Conservation (phyloP, 768 basidiomycete species). For the Agrocybe praecox region DNA sequence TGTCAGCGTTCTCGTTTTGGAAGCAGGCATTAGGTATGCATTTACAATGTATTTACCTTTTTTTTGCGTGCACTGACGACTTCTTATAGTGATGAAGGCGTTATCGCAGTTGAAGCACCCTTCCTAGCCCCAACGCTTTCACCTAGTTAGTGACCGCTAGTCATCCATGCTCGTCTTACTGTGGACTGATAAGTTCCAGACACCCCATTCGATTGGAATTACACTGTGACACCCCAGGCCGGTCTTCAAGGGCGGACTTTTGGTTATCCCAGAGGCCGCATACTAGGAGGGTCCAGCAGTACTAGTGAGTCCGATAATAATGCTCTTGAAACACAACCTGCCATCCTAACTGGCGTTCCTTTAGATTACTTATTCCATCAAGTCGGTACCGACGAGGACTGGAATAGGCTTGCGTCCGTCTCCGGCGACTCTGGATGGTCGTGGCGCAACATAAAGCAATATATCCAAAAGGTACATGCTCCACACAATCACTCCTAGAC, state of each 20-base stretch:
- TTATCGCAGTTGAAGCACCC: conserved; percentile 1
- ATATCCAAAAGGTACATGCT: conserved; percentile 17
- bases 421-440: conserved; percentile 51
- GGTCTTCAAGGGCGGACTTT: background rate
- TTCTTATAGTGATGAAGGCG: background rate
- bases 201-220: conserved; percentile 4
- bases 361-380: conserved; percentile 28
- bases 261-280: conserved; percentile 1
- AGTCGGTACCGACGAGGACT: conserved; percentile 43
- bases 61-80: background rate
- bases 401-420: conserved; percentile 50
- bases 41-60: background rate
- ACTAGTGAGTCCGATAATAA: background rate
- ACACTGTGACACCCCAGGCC: background rate
- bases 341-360: background rate
- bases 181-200: background rate
- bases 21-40: conserved; percentile 2
- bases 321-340: background rate
- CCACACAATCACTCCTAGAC: no score
- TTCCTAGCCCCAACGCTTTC: background rate
- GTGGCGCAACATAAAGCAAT: conserved; percentile 27
- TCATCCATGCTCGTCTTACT: background rate
- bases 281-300: conserved; percentile 28
- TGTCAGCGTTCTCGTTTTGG: background rate
- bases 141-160: background rate